These are phyloP conservation scores for Jatropha curcas DNA, from an alignment of 345 rosid genomes.

Conservation along the genomic window DNA sequence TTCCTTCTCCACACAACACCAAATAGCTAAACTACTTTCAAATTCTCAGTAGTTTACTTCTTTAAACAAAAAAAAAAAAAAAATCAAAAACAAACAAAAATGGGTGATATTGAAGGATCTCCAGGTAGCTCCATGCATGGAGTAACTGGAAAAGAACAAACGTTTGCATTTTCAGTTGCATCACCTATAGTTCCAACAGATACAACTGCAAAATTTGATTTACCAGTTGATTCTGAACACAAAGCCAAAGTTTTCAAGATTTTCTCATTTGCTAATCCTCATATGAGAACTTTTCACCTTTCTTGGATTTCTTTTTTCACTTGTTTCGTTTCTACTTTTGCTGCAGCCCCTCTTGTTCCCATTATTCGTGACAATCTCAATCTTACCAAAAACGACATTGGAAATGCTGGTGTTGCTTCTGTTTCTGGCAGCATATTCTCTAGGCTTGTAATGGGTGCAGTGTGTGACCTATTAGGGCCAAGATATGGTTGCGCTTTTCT, in stretches of 20 bases:
- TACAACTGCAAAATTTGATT: conserved; percentile 54
- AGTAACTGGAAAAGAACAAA: conserved; percentile 67
- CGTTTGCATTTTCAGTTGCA: conserved; percentile 59
- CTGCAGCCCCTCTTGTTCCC: conserved; percentile 90
- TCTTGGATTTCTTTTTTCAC: conserved; percentile 94
- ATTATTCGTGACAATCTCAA: conserved; percentile 83
- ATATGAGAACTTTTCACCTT: conserved; percentile 88
- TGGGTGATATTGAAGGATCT: conserved; percentile 52
- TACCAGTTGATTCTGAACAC: conserved; percentile 86
- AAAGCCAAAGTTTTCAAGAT: conserved; percentile 74
- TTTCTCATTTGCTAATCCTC: conserved; percentile 74
- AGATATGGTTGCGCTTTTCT: conserved; percentile 85
- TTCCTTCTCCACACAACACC: conserved; percentile 19
- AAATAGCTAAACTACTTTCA: too few relatives aligned
- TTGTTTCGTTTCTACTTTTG: conserved; percentile 85
- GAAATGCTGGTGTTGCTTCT: conserved; percentile 90
- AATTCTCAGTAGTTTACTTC: neutral
- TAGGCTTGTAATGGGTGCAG: conserved; percentile 89
- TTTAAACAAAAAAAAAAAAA: neutral
- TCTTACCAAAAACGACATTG: conserved; percentile 59
- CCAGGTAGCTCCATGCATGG: conserved; percentile 89
- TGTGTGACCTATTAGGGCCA: conserved; percentile 81
- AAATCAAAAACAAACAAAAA: conserved; percentile 23
- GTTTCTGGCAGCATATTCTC: conserved; percentile 91
- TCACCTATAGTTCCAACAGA: conserved; percentile 66